Conservation (phyloP, 2,329 filamentous ascomycete species). For the Lachnellula arida region DNA sequence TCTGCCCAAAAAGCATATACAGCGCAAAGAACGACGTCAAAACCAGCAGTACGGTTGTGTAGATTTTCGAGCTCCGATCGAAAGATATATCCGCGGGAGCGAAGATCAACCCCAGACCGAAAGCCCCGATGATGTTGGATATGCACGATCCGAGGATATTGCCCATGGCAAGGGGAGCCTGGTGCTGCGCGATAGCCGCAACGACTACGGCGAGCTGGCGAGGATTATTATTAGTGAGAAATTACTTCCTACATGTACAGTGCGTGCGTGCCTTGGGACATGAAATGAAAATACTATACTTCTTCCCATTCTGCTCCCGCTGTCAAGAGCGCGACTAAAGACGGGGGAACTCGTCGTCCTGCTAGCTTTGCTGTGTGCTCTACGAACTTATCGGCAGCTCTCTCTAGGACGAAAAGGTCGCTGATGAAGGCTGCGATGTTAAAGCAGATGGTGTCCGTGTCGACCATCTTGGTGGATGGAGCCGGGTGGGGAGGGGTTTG, state of each 20-base stretch:
- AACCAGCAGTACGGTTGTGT: slow-evolving; percentile 39
- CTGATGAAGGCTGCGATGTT: slow-evolving; percentile 40
- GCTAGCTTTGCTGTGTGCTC: slow-evolving; percentile 46
- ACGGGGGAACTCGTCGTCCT: slow-evolving; percentile 40
- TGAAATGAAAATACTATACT: slow-evolving; percentile 36
- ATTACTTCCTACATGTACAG: no score
- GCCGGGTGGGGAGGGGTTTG: not conserved
- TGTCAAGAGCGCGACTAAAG: slow-evolving; percentile 47
- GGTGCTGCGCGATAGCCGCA: slow-evolving; percentile 41
- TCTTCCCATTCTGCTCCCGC: slow-evolving; percentile 53
- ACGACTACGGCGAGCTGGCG: slow-evolving; percentile 44
- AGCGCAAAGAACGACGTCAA: slow-evolving; percentile 38
- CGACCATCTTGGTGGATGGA: slow-evolving; percentile 12
- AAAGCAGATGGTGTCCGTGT: slow-evolving; percentile 29
- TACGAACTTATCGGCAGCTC: slow-evolving; percentile 48
- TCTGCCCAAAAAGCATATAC: slow-evolving; percentile 29
- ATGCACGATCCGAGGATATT: slow-evolving; percentile 51
- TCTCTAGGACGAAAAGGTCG: slow-evolving; percentile 46
- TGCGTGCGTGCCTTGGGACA: no score
- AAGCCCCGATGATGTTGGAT: slow-evolving; percentile 52
- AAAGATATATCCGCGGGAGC: slow-evolving; percentile 35
- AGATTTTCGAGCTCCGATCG: slow-evolving; percentile 45
- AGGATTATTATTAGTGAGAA: no score
- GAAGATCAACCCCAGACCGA: slow-evolving; percentile 47
- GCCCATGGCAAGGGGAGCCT: slow-evolving; percentile 45